Percentiles rank a stretch among this genome's conserved stretches.
These are phyloP conservation scores for Fusarium clavum DNA, from an alignment of 2,329 filamentous ascomycete species.

Conservation along the genomic window DNA sequence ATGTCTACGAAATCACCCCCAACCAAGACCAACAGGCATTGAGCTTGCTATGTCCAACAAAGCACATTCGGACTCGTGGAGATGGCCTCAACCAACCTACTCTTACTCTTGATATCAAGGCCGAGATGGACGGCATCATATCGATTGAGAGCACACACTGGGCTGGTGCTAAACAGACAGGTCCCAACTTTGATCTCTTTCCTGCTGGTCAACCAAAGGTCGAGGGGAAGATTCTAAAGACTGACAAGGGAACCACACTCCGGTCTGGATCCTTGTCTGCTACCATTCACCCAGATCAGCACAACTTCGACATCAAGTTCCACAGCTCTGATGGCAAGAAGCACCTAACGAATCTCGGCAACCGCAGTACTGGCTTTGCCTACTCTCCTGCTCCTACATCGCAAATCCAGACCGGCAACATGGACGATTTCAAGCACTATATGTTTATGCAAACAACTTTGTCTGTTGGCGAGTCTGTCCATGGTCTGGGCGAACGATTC, in stretches of 20 bases:
- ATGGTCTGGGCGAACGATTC: constrained; percentile 81
- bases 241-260: constrained; percentile 53
- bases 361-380: constrained; percentile 55
- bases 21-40: constrained; percentile 60
- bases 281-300: constrained; percentile 51
- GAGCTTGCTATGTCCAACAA: constrained; percentile 66
- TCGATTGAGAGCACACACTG: constrained; percentile 56
- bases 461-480: constrained; percentile 72
- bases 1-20: constrained; percentile 64
- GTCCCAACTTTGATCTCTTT: constrained; percentile 56
- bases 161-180: constrained; percentile 52
- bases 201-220: constrained; percentile 50
- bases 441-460: constrained; percentile 68
- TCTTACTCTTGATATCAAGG: constrained; percentile 56
- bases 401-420: constrained; percentile 51
- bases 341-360: constrained; percentile 54
- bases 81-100: constrained; percentile 68
- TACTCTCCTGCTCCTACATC: constrained; percentile 50
- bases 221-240: constrained; percentile 46
- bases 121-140: constrained; percentile 55
- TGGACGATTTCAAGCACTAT: constrained; percentile 63
- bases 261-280: constrained; percentile 52
- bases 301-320: constrained; percentile 55
- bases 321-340: constrained; percentile 52
- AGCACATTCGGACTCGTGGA: constrained; percentile 63